Conservation (phyloP, 768 basidiomycete genomes). For the Termitomyces sp. region DNA sequence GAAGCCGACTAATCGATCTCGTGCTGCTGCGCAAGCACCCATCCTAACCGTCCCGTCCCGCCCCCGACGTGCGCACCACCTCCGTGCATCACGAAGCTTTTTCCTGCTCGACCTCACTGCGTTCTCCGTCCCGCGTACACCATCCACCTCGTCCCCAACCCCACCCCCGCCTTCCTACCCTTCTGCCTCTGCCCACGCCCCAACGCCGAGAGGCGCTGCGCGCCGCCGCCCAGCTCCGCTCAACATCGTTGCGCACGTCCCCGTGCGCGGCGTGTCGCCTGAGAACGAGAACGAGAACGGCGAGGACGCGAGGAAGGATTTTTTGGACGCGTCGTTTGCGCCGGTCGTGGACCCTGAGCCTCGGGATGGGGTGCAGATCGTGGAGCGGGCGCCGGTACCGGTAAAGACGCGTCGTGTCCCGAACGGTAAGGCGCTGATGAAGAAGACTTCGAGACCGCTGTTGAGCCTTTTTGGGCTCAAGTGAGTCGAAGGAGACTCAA, state of each 20-base stretch:
- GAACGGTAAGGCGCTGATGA: conserved; percentile 35
- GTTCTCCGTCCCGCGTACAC: conserved; percentile 22
- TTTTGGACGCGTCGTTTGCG: conserved; percentile 33
- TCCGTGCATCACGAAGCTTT: conserved; percentile 28
- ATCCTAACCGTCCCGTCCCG: conserved; percentile 32
- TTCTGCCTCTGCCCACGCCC: conserved; percentile 2
- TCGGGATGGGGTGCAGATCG: no score
- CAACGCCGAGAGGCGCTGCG: conserved; percentile 15
- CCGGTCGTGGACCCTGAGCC: neutral
- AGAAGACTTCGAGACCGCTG: conserved; percentile 5
- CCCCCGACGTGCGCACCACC: conserved; percentile 25
- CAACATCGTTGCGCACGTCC: conserved; percentile 21
- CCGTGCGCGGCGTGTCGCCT: conserved; percentile 11
- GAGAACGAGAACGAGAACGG: neutral
- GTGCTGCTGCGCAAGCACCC: conserved; percentile 8
- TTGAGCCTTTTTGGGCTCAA: conserved; percentile 10
- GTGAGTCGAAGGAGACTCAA: neutral
- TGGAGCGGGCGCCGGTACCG: neutral
- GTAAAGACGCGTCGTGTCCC: neutral
- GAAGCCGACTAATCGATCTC: no score
- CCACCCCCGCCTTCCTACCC: neutral
- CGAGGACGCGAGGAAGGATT: conserved; percentile 20
- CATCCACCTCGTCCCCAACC: neutral
- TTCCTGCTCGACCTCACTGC: conserved; percentile 31
- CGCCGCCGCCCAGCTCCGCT: conserved; percentile 32